phyloP scores from a whole-genome alignment of 1,284 basidiomycete genomes.

The Wallemia hederae region DNA sequence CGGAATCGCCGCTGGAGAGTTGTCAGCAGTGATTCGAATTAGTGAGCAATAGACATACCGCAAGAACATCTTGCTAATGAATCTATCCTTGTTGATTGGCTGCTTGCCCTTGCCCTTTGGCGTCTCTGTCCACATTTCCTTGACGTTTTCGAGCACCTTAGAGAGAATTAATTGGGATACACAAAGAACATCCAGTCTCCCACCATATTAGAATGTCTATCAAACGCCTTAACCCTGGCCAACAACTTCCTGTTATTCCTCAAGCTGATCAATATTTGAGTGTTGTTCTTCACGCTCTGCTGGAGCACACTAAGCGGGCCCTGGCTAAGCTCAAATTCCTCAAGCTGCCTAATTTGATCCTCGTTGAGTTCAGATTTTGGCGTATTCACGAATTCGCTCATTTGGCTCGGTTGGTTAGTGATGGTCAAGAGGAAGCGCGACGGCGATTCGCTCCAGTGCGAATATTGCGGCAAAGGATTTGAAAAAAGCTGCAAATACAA shows the following conservation, averaged over 20 bases:
- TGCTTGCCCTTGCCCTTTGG: conserved; percentile 98
- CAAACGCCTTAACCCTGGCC: conserved; percentile 93
- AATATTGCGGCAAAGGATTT: neutral
- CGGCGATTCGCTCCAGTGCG: neutral
- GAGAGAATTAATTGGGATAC: neutral
- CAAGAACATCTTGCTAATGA: conserved; percentile 93
- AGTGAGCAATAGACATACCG: conserved; percentile 20
- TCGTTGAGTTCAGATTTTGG: conserved; percentile 95
- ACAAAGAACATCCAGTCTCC: conserved; percentile 10
- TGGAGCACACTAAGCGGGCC: conserved; percentile 92
- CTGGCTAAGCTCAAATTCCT: conserved; percentile 90
- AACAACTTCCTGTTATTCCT: conserved; percentile 97
- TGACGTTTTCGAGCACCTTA: conserved; percentile 81
- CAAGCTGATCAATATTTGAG: conserved; percentile 86
- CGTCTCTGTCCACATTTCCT: conserved; percentile 99
- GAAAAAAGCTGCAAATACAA: neutral
- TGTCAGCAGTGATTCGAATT: neutral
- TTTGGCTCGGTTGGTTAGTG: neutral
- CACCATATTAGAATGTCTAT: conserved; percentile 96
- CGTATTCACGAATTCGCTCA: conserved; percentile 80
- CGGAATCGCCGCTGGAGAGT: neutral
- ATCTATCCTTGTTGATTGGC: conserved; percentile 92
- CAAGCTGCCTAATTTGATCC: conserved; percentile 73
- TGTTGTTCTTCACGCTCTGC: conserved; percentile 88
- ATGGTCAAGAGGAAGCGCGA: neutral